Conservation (phyloP, 352 stramenopile species). For the Globisporangium cederbergense region DNA sequence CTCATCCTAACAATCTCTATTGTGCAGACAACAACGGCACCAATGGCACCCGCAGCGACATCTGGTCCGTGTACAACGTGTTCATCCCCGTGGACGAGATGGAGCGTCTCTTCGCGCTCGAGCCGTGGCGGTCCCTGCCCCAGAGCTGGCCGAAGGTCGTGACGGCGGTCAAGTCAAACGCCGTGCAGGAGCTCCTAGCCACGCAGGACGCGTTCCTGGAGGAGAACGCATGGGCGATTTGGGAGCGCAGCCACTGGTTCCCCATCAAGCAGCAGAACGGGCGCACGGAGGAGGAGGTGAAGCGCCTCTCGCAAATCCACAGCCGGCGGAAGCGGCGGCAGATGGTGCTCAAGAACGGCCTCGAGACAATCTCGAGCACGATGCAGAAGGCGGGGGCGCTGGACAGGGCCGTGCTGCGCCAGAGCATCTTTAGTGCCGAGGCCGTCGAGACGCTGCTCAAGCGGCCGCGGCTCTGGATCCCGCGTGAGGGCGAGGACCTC, state of each 20-base stretch:
- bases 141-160: conserved; percentile 26
- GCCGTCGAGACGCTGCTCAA: conserved; percentile 28
- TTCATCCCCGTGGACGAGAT: conserved; percentile 21
- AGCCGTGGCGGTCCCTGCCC: conserved; percentile 15
- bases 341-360: conserved; percentile 26
- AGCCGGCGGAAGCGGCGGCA: conserved; percentile 44
- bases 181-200: conserved; percentile 20
- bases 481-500: conserved; percentile 31
- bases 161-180: conserved; percentile 13
- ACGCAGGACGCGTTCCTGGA: conserved; percentile 33
- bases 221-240: conserved; percentile 36
- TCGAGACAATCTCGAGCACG: conserved; percentile 26
- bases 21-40: conserved; percentile 1
- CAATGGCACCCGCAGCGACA: neutral
- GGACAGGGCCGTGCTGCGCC: conserved; percentile 27
- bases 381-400: conserved; percentile 20
- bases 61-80: conserved; percentile 19
- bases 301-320: conserved; percentile 27
- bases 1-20: neutral
- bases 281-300: conserved; percentile 24
- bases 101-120: conserved; percentile 13
- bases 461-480: conserved; percentile 41
- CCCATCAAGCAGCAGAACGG: conserved; percentile 46
- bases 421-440: conserved; percentile 35
- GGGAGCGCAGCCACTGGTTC: conserved; percentile 48